Conservation (phyloP, 805 yeast species). For the Ogataea polymorpha region DNA sequence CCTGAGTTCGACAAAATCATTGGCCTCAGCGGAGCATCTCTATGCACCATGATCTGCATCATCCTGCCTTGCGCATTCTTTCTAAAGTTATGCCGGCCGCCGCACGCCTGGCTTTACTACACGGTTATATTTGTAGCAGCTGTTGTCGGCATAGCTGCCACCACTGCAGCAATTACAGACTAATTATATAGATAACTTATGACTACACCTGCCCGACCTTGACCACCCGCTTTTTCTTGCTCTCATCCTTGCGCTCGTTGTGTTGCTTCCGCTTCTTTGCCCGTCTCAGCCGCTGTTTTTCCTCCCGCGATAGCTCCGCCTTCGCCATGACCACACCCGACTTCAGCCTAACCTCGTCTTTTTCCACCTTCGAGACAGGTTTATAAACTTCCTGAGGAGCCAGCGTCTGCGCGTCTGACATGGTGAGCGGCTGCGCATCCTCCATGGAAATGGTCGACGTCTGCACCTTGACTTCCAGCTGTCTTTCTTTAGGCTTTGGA, state of each 20-base stretch:
- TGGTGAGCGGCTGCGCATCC: slow-evolving; percentile 90
- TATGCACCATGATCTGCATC: slow-evolving; percentile 77
- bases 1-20: slow-evolving; percentile 85
- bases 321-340: slow-evolving; percentile 80
- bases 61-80: slow-evolving; percentile 79
- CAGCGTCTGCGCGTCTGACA: slow-evolving; percentile 66
- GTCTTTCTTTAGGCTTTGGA: slow-evolving; percentile 83
- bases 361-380: slow-evolving; percentile 39
- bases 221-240: slow-evolving; percentile 30
- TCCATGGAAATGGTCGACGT: slow-evolving; percentile 86
- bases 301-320: slow-evolving; percentile 79
- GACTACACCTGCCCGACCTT: slow-evolving; percentile 8
- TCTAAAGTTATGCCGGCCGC: slow-evolving; percentile 52
- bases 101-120: slow-evolving; percentile 40
- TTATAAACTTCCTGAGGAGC: slow-evolving; percentile 95
- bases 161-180: slow-evolving; percentile 48
- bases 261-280: slow-evolving; percentile 74
- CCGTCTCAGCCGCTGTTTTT: slow-evolving; percentile 81
- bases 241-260: slow-evolving; percentile 27
- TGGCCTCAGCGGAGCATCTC: slow-evolving; percentile 79
- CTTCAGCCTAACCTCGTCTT: slow-evolving; percentile 63
- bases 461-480: slow-evolving; percentile 78
- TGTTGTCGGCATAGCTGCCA: slow-evolving; percentile 55
- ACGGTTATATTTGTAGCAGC: slow-evolving; percentile 46
- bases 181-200: no score